Evolutionary conservation across 2,329 filamentous ascomycete genomes (phyloP), one percentile per base, ranked within the genome.

Genomic region (Venturia carpophila): DNA sequence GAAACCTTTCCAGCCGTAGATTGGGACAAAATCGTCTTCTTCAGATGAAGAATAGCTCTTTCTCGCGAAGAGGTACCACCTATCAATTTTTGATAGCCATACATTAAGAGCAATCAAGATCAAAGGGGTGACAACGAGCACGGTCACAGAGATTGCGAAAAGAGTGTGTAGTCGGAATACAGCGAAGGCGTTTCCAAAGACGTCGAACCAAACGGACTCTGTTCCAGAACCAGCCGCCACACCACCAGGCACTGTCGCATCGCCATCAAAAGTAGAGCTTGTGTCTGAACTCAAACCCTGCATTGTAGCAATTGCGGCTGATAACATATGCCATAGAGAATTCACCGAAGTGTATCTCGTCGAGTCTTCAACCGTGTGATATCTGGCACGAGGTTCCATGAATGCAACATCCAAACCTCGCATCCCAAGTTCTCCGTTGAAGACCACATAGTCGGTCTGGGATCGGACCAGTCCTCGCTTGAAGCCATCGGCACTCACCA

Each of bases 301-400:
- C 27, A 90, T 85, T 0, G 92, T 94, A 7, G 87, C 84, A 30
- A 97, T 77, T 6, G 92, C 86, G 17, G 87, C 87, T 45, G 91
- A 95, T 45, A 99, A 81, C 94, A 99, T 97, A 74, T 97, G 92
- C 92, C 92, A 97, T 24, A 97, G 76, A 3, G 84, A 86, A 62
- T 83, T 79, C 15, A 75, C 71, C n/a, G 86, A 89, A 0, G 92
- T 89, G 75, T 97, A 91, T 47, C 84, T 85, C 2, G 87, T 82
- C 72, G 96, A 91, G 73, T 99, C 94, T 72, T 96, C 86, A 67
- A 91, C 84, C 0, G 93, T 97, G 73, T 99, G 94, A 71, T 99
- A 99, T 66, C 90, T 82, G 24, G 91, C 84, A 63, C 94, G 84
- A 1, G 93, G 93, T 69, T 87, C 85, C 78, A 91, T 93, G 76